Conservation (phyloP, 1,284 basidiomycete genomes). For the Ganoderma multipileum region DNA sequence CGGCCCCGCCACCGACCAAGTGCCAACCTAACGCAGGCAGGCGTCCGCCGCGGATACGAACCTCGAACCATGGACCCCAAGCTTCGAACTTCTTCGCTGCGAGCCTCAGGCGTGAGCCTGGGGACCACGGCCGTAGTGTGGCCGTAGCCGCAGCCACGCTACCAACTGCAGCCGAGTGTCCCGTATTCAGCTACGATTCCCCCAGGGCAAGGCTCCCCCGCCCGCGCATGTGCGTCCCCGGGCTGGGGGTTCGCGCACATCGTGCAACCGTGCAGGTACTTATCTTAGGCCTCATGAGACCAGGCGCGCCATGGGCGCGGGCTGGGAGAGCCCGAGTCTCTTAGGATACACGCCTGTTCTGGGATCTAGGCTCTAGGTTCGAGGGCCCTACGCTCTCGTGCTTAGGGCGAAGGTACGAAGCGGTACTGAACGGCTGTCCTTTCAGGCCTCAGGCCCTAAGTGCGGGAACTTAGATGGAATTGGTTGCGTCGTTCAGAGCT, state of each 20-base stretch:
- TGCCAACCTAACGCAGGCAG: neutral
- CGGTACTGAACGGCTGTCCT: neutral
- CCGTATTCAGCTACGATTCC: neutral
- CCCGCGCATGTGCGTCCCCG: slow-evolving; percentile 2
- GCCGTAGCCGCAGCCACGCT: slow-evolving; percentile 1
- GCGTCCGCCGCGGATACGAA: neutral
- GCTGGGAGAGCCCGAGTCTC: neutral
- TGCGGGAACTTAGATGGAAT: neutral
- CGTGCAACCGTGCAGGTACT: slow-evolving; percentile 7
- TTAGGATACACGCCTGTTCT: neutral
- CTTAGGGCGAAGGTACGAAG: neutral
- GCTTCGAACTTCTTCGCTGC: neutral
- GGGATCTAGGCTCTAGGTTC: neutral
- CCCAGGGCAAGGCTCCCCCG: neutral
- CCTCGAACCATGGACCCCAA: neutral
- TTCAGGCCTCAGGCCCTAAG: neutral
- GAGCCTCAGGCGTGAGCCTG: neutral
- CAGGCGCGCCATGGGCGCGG: neutral
- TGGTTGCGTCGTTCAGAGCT: neutral
- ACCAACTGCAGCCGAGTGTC: slow-evolving; percentile 1
- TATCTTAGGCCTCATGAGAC: slow-evolving; percentile 4
- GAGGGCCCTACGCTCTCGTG: neutral
- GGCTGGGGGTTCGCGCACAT: slow-evolving; percentile 9
- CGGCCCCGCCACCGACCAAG: neutral
- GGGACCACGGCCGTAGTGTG: neutral